Percentiles rank a stretch among this genome's conserved stretches.
These are phyloP conservation scores for Trypanosoma lewisi DNA, from an alignment of 208 protist genomes.

Conservation along the genomic window DNA sequence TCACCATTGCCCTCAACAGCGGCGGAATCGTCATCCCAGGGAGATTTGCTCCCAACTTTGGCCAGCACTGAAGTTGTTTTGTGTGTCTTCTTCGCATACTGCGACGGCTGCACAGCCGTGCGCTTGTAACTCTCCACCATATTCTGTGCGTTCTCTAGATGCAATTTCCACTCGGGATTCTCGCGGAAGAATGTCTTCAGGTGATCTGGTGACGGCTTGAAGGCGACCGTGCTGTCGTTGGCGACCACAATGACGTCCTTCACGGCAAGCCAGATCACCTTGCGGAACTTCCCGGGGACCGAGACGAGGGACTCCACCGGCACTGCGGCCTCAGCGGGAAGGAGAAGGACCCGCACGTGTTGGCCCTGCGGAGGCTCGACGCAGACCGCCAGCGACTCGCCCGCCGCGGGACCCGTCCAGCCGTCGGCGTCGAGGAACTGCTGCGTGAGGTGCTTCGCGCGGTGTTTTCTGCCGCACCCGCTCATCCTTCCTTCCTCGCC, in stretches of 20 bases:
- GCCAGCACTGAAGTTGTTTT: slow-evolving; percentile 65
- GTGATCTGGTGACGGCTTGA: slow-evolving; percentile 81
- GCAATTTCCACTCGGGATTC: slow-evolving; percentile 39
- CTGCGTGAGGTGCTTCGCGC: slow-evolving; percentile 79
- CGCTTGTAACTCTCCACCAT: slow-evolving; percentile 33
- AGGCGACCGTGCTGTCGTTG: slow-evolving; percentile 44
- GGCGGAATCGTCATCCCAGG: neutral
- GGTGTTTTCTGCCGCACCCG: slow-evolving; percentile 75
- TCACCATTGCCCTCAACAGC: slow-evolving; percentile 12
- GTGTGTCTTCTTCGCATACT: slow-evolving; percentile 34
- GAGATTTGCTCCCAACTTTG: neutral
- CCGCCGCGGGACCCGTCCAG: slow-evolving; percentile 50
- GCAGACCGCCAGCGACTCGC: slow-evolving; percentile 66
- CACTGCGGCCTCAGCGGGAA: slow-evolving; percentile 9
- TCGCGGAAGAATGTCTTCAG: slow-evolving; percentile 57
- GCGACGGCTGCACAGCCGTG: slow-evolving; percentile 48
- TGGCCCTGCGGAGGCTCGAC: slow-evolving; percentile 66
- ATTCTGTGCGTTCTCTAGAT: slow-evolving; percentile 39
- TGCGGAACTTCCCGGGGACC: slow-evolving; percentile 85
- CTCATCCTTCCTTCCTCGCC: slow-evolving; percentile 41
- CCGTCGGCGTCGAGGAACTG: slow-evolving; percentile 62
- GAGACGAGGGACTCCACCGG: slow-evolving; percentile 44
- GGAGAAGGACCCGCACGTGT: slow-evolving; percentile 62
- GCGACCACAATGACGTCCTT: slow-evolving; percentile 75
- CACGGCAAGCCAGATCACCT: slow-evolving; percentile 84